Base-by-base conservation (phyloP, 371 early-diverging fungal genomes). In the Mortierella sp. region DNA sequence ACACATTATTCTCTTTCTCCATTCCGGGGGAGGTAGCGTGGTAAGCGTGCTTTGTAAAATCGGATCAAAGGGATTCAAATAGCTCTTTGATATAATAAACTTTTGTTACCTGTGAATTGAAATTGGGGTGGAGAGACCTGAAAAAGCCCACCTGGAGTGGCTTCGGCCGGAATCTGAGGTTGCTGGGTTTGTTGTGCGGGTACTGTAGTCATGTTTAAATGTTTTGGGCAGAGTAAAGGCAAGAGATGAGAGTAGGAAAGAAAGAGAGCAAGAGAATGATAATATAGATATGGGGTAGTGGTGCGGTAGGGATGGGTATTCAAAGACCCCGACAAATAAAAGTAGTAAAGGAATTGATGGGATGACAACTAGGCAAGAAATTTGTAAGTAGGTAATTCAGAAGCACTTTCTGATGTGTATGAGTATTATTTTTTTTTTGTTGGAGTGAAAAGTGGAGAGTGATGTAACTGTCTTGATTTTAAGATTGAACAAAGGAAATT, bases 51-150 rank as follows among this genome's bases (percentile, higher is more conserved):
- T n/a, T 40, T 40, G 40, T 40, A 13, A 9, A 40, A 45, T 17
- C 15, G 45, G 45, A 17, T 45, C n/a, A 17, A 17, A 17, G 45
- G 45, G n/a, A n/a, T n/a, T n/a, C n/a, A n/a, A n/a, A n/a, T n/a
- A n/a, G n/a, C n/a, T n/a, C n/a, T n/a, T n/a, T n/a, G n/a, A n/a
- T n/a, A n/a, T n/a, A n/a, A n/a, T n/a, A n/a, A n/a, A n/a, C n/a
- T 45, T n/a, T 45, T 45, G 42, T 51, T 72, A 75, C 75, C 70
- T 69, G 70, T 57, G 59, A 75, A 75, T 26, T 66, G 70, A 57
- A 75, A 70, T 13, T 60, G 56, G 3, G 53, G 42, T 13, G 75
- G 75, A 0, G 28, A 29, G 31, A 75, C 34, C 29, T 37, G 61
- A 35, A 75, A 22, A 13, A 68, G 66, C 4, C 43, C 63, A 28